These are phyloP conservation scores for Hanseniaspora thailandica DNA, from an alignment of 805 yeast genomes.

Conservation along the genomic window DNA sequence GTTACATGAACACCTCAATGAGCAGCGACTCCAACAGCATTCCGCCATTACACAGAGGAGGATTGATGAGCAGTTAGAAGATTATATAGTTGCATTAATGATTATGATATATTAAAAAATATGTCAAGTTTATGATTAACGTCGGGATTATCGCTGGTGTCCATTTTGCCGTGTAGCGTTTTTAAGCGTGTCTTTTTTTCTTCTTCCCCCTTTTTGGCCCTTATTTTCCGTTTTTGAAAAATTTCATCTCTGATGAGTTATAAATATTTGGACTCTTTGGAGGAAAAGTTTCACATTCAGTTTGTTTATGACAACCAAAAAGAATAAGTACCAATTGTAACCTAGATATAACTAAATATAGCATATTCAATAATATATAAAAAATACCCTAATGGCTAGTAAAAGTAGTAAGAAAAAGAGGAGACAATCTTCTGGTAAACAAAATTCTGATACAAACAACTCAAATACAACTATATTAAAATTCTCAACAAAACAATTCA, in stretches of 20 bases:
- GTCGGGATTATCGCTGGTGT: neutral
- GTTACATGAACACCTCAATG: constrained; percentile 12
- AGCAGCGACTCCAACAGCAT: constrained; percentile 19
- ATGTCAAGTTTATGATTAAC: no score
- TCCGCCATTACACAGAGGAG: constrained; percentile 32
- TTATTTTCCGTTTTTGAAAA: neutral
- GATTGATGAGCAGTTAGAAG: constrained; percentile 19
- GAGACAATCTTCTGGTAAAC: neutral
- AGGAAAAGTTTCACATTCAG: no score
- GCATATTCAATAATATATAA: no score
- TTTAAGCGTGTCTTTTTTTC: neutral
- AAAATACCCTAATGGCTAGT: neutral
- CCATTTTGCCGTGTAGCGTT: neutral
- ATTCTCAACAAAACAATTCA: constrained; percentile 16
- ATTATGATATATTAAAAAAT: neutral
- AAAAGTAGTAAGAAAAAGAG: neutral
- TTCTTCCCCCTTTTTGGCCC: neutral
- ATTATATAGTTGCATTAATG: neutral
- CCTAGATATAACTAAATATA: no score
- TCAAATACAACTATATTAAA: constrained; percentile 17
- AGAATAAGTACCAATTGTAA: no score
- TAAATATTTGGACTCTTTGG: neutral
- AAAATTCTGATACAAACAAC: neutral
- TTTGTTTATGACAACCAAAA: neutral
- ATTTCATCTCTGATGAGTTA: neutral